phyloP scores from a whole-genome alignment of 257 asterid genomes.

The Prunella vulgaris region DNA sequence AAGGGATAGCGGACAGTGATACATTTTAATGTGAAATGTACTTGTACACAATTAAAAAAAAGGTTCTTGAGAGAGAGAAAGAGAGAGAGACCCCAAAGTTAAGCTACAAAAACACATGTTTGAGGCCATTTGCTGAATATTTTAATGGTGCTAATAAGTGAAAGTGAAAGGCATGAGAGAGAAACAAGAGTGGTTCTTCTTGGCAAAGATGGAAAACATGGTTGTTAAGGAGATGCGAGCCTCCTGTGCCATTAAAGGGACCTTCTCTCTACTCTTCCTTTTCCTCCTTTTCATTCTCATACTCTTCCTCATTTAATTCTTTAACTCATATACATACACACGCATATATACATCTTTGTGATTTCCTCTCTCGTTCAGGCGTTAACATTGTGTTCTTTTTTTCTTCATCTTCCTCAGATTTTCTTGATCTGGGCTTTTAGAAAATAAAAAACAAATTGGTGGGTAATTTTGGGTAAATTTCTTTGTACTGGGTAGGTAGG shows the following conservation, averaged over 20 bases:
- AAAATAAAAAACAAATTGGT: not conserved
- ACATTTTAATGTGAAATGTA: slow-evolving; percentile 10
- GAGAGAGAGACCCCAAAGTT: not conserved
- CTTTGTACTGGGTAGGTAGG: slow-evolving; percentile 21
- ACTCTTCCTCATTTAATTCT: slow-evolving; percentile 65
- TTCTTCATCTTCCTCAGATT: slow-evolving; percentile 23
- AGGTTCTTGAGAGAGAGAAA: not conserved
- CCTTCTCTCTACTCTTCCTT: slow-evolving; percentile 59
- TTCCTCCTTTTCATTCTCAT: slow-evolving; percentile 76
- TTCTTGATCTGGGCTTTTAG: slow-evolving; percentile 40
- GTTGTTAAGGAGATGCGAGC: slow-evolving; percentile 76
- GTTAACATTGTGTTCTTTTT: slow-evolving; percentile 28
- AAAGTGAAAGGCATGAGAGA: slow-evolving; percentile 34
- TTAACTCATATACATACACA: not conserved
- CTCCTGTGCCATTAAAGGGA: slow-evolving; percentile 38
- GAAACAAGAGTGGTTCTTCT: slow-evolving; percentile 32
- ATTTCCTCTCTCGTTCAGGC: slow-evolving; percentile 10
- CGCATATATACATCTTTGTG: not conserved
- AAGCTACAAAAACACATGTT: slow-evolving; percentile 23
- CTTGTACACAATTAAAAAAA: not conserved
- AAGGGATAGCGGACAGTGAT: not conserved
- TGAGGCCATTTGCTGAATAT: slow-evolving; percentile 19
- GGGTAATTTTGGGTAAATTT: slow-evolving; percentile 18
- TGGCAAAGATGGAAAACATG: slow-evolving; percentile 38
- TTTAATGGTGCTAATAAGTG: slow-evolving; percentile 27